Evolutionary conservation across 768 basidiomycete species (phyloP).

Genomic region (Russula sp.): DNA sequence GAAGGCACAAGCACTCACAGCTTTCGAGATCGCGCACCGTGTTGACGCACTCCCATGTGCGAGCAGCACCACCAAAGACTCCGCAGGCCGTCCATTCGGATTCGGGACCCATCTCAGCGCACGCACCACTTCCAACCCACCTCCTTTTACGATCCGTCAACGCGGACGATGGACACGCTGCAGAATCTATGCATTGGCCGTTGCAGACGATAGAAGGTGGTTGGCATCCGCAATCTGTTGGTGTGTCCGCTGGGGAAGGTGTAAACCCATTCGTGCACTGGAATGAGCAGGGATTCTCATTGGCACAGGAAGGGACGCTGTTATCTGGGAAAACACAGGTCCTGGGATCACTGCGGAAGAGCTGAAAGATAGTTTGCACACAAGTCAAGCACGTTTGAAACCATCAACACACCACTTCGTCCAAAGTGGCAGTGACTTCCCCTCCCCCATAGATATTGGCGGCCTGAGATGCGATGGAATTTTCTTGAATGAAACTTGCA

Average conservation of each 20-base stretch:
- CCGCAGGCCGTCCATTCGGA: constrained; percentile 38
- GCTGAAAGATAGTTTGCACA: constrained; percentile 19
- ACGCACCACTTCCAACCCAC: constrained; percentile 29
- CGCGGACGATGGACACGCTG: constrained; percentile 26
- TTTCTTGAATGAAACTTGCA: constrained; percentile 32
- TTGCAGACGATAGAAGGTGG: constrained; percentile 40
- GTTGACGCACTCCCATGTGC: constrained; percentile 45
- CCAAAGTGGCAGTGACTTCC: constrained; percentile 28
- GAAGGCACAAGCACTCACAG: constrained; percentile 32
- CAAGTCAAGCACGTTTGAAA: neutral
- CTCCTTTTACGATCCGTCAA: constrained; percentile 16
- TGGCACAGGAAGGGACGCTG: constrained; percentile 32
- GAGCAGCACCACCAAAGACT: constrained; percentile 32
- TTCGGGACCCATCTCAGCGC: constrained; percentile 23
- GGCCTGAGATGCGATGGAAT: constrained; percentile 28
- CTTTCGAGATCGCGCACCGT: constrained; percentile 43
- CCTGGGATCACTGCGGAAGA: constrained; percentile 30
- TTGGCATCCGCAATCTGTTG: constrained; percentile 37
- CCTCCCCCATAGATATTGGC: constrained; percentile 28
- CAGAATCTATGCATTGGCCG: constrained; percentile 33
- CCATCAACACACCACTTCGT: constrained; percentile 27
- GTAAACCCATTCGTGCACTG: constrained; percentile 39
- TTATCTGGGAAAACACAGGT: too few species aligned
- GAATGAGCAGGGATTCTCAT: constrained; percentile 37
- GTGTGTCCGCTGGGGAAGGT: constrained; percentile 25